Evolutionary conservation across 1,139 yeast species (phyloP), one percentile per base, ranked within the genome.

Genomic region (Pichia sp.): DNA sequence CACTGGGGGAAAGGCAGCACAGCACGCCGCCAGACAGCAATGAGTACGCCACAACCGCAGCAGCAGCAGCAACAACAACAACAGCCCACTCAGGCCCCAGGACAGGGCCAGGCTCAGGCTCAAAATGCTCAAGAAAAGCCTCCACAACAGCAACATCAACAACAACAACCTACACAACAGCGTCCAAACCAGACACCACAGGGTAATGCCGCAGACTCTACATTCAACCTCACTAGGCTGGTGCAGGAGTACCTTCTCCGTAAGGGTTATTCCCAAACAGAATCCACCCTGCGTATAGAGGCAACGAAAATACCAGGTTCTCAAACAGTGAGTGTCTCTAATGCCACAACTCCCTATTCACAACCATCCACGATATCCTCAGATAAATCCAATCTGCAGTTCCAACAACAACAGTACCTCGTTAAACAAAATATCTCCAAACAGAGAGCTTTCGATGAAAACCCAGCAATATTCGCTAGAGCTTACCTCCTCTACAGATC

Each of bases 261-360:
- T 55, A 87, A 88, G 56, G 99, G 99, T 3, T 93, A 86, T 54
- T 88, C 86, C 47, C 75, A 82, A 48, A 88, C 97, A 0, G 99
- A 93, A 57, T 87, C 96, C 5, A 85, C 87, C 80, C 70, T 91
- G 42, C 72, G 98, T 46, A 74, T 87, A 45, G 99, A 93, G 56
- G 77, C 86, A 44, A 74, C 93, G 3, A 78, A 86, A 42, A 72
- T 72, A 3, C 74, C 77, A 2, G 73, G 77, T 1, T 55, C 77
- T 0, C 75, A 81, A 16, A 74, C 78, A 0, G 74, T 82, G 1
- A 65, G 72, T 18, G 60, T 63, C 11, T 59, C 58, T 5, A 69
- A 78, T 3, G 55, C 69, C 30, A 62, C 63, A 47, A 45, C 78
- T 38, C 50, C 64, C 27, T 49, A 67, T 39, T 63, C 67, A 2